These are phyloP conservation scores for Phytophthora pistaciae DNA, from an alignment of 352 stramenopile species.

Conservation along the genomic window DNA sequence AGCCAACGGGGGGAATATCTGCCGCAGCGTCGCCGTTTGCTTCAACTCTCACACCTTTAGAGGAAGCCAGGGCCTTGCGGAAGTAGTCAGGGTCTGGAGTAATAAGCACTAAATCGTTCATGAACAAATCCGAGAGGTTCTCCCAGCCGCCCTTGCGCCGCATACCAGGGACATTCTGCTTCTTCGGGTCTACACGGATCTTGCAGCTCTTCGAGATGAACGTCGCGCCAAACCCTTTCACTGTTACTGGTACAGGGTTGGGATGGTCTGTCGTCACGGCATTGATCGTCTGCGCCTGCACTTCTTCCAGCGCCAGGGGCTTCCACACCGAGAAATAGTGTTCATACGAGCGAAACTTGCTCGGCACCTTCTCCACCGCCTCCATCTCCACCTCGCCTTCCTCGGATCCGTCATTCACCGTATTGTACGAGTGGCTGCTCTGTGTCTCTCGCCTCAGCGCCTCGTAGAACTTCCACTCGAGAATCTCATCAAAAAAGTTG, in stretches of 20 bases:
- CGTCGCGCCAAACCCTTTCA: constrained; percentile 53
- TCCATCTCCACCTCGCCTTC: constrained; percentile 78
- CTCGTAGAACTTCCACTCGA: constrained; percentile 85
- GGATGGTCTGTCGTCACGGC: constrained; percentile 75
- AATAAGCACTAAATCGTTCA: constrained; percentile 86
- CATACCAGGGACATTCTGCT: constrained; percentile 33
- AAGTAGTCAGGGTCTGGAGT: constrained; percentile 67
- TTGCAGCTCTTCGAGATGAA: constrained; percentile 78
- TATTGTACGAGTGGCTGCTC: constrained; percentile 57
- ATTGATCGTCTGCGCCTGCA: constrained; percentile 89
- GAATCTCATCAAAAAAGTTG: constrained; percentile 87
- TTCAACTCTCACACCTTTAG: constrained; percentile 30
- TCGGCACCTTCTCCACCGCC: constrained; percentile 69
- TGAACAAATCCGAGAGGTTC: constrained; percentile 61
- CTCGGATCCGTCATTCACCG: constrained; percentile 75
- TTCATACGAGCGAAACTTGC: constrained; percentile 87
- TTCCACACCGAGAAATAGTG: constrained; percentile 93
- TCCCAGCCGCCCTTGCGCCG: constrained; percentile 39
- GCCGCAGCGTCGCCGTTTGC: constrained; percentile 9
- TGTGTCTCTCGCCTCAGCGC: constrained; percentile 63
- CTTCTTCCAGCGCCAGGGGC: constrained; percentile 85
- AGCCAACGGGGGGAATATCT: constrained; percentile 41
- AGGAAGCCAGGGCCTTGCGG: constrained; percentile 37
- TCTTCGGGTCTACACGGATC: constrained; percentile 73
- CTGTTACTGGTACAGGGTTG: constrained; percentile 51